Percentiles rank a stretch among this genome's conserved stretches.
phyloP scores from a whole-genome alignment of 2,329 filamentous ascomycete genomes.

The Aspergillus calidoustus region DNA sequence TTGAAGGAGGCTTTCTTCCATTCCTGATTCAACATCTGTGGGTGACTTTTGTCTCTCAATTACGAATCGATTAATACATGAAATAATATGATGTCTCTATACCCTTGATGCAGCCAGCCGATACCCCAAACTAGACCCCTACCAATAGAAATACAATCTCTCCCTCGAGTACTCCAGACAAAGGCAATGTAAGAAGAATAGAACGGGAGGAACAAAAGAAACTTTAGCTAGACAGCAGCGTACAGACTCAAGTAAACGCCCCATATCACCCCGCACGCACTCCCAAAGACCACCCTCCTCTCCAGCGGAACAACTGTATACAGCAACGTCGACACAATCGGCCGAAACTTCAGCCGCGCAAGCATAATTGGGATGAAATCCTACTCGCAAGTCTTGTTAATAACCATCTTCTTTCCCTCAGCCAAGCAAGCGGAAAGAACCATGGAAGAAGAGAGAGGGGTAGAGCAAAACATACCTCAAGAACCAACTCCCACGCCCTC shows the following conservation, averaged over 20 bases:
- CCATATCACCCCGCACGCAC: conserved; percentile 73
- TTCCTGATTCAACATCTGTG: background rate
- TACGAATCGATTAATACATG: background rate
- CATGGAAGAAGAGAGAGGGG: conserved; percentile 5
- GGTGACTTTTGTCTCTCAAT: background rate
- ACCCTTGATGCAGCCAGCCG: background rate
- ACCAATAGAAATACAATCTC: background rate
- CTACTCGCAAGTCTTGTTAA: conserved; percentile 21
- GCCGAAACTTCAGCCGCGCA: conserved; percentile 76
- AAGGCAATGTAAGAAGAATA: background rate
- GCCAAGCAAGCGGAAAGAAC: background rate
- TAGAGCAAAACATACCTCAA: conserved; percentile 34
- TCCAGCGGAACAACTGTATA: conserved; percentile 75
- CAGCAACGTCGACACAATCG: conserved; percentile 70
- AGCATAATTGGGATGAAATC: conserved; percentile 69
- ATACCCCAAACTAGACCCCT: background rate
- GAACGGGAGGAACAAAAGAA: background rate
- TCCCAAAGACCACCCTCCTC: conserved; percentile 71
- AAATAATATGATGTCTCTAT: background rate
- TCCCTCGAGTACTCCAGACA: background rate
- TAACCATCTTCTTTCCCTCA: conserved; percentile 7
- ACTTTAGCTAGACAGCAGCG: conserved; percentile 27
- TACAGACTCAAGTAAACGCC: conserved; percentile 74
- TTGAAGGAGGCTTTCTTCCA: background rate
- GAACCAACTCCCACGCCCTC: conserved; percentile 34